These are phyloP conservation scores for Cladosporium oxysporum DNA, from an alignment of 2,329 filamentous ascomycete genomes.

Conservation along the genomic window DNA sequence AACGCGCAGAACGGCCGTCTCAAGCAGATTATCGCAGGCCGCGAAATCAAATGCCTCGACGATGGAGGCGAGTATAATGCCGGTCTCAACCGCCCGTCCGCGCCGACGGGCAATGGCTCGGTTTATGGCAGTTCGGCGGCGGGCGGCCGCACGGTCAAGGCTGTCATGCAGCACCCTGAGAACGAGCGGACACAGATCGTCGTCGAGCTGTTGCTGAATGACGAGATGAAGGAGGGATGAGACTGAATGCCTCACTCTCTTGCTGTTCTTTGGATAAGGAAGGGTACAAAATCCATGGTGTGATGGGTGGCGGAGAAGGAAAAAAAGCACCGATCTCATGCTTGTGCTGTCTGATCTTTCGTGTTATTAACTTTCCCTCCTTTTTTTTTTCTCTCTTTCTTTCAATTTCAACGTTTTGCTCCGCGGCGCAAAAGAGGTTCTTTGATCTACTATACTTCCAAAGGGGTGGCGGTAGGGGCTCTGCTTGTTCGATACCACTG, in stretches of 20 bases:
- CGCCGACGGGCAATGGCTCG: slow-evolving; percentile 37
- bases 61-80: slow-evolving; percentile 69
- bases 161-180: slow-evolving; percentile 93
- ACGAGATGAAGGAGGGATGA: slow-evolving; percentile 56
- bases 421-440: not conserved
- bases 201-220: slow-evolving; percentile 88
- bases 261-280: not conserved
- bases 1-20: slow-evolving; percentile 95
- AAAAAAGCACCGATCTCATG: not conserved
- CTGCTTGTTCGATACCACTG: not conserved
- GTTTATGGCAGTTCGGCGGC: slow-evolving; percentile 33
- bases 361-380: not conserved
- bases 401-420: not conserved
- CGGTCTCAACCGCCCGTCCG: slow-evolving; percentile 24
- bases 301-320: not conserved
- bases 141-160: slow-evolving; percentile 75
- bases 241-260: not conserved
- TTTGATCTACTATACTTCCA: not conserved
- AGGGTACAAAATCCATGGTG: not conserved
- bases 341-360: not conserved
- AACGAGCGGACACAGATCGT: slow-evolving; percentile 81
- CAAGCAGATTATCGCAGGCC: slow-evolving; percentile 88
- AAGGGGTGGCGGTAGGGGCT: not conserved
- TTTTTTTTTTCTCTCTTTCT: not conserved
- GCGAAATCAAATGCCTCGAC: slow-evolving; percentile 87